Base-by-base conservation (phyloP, 495 filamentous ascomycete species). In the Lasiosphaeria hispida region DNA sequence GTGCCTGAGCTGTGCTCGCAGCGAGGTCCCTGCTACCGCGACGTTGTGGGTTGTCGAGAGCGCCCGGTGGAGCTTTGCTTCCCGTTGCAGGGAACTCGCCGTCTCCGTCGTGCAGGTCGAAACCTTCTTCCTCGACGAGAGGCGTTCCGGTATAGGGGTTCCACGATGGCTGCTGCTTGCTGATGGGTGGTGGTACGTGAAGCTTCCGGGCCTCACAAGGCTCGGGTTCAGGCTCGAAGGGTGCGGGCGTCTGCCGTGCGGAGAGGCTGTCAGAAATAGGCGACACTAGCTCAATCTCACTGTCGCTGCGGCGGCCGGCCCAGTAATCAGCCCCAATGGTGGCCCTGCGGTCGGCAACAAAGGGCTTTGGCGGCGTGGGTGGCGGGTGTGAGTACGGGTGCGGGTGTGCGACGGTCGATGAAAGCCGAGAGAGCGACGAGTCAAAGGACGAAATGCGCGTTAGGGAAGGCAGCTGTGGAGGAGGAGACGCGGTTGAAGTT, bases 91-190 rank as follows among this genome's bases (percentile, higher is more conserved):
- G 43, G 17, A 15, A 36, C 15, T 36, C 33, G 47, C 35, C 52
- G 23, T 42, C 3, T 38, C 8, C 55, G 45, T 53, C 30, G 42
- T 61, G 63, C 53, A 63, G 58, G 37, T 64, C 63, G 51, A 62
- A 63, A 18, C 55, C 62, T 19, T 56, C 56, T 62, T 70, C 68
- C 52, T 70, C 63, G 14, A 68, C 57, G 10, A 70, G 55, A 30
- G 61, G 61, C 59, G 64, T 58, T n/a, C 50, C 55, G 13, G 58
- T 58, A 35, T 55, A 57, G 13, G 62, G 64, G 45, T 65, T 48
- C 50, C 60, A 59, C 48, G 60, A 55, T 6, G 66, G 63, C 44
- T 62, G 64, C 11, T 54, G 52, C 19, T 63, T 63, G 39, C 55
- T 61, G 51, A 63, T 55, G 35, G 57, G 59, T n/a, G 58, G 38